Percentiles rank a stretch among this genome's conserved stretches.
Conservation (phyloP, 176 grass and related monocot species). For the Saccharum officinarum region DNA sequence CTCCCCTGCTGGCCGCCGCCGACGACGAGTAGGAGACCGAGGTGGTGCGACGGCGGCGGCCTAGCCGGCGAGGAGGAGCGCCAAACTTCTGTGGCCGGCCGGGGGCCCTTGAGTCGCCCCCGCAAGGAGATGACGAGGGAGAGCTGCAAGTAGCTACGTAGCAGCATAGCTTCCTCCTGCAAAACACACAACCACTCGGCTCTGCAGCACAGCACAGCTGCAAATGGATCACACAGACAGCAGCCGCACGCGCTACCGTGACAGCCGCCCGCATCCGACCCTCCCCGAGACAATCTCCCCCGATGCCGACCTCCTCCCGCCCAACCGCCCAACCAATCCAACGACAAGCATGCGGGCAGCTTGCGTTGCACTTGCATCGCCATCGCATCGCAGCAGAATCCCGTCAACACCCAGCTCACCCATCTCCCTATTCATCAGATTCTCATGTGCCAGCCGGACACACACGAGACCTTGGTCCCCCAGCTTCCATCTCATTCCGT, state of each 20-base stretch:
- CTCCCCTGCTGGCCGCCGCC: no score
- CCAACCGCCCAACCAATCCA: background rate
- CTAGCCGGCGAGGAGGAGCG: no score
- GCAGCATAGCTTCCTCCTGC: no score
- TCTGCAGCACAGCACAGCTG: no score
- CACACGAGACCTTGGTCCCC: conserved; percentile 47
- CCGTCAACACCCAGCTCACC: conserved; percentile 26
- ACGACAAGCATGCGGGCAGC: background rate
- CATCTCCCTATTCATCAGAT: background rate
- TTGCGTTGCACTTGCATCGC: background rate
- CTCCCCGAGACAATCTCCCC: conserved; percentile 44
- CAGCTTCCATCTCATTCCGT: conserved; percentile 7
- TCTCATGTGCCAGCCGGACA: conserved; percentile 41
- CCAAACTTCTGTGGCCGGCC: no score
- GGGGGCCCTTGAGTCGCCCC: no score
- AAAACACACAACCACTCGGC: background rate
- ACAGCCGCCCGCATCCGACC: conserved; percentile 32
- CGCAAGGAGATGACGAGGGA: no score
- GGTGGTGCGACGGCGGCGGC: no score
- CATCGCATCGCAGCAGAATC: conserved; percentile 4
- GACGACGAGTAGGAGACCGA: no score
- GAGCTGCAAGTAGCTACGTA: no score
- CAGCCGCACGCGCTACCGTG: background rate
- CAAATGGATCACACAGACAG: no score
- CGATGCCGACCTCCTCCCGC: conserved; percentile 36